These are phyloP conservation scores for Lathyrus tuberosus DNA, from an alignment of 306 rosid species.

Conservation along the genomic window DNA sequence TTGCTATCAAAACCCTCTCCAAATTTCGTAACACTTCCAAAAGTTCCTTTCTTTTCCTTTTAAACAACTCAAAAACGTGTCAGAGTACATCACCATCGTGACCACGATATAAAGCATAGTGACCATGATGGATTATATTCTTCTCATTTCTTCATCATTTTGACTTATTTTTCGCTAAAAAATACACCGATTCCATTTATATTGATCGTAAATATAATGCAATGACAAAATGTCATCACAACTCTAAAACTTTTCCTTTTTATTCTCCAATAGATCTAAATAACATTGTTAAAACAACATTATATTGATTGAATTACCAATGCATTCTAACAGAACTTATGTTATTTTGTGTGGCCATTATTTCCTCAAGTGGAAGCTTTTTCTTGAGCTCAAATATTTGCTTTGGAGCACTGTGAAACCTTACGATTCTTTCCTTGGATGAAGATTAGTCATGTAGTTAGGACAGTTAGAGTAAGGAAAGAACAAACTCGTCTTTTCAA, in stretches of 20 bases:
- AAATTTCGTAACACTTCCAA: no score
- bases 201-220: no score
- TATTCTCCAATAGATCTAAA: neutral
- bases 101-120: no score
- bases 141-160: no score
- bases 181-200: no score
- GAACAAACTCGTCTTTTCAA: constrained; percentile 48
- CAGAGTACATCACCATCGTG: no score
- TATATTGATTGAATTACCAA: constrained; percentile 39
- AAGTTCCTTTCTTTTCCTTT: no score
- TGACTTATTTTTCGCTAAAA: no score
- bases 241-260: constrained; percentile 18
- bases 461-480: constrained; percentile 56
- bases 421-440: constrained; percentile 62
- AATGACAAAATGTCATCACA: no score
- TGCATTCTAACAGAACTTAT: constrained; percentile 65
- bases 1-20: no score
- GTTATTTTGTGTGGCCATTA: constrained; percentile 75
- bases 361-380: constrained; percentile 59
- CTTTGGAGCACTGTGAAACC: constrained; percentile 89
- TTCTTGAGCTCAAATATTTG: constrained; percentile 74
- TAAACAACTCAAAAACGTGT: no score
- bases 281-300: constrained; percentile 6
- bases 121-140: no score
- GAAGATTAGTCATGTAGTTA: constrained; percentile 84